Evolutionary conservation across 2,329 filamentous ascomycete genomes (phyloP).

Genomic region (Fusarium haematococcum): DNA sequence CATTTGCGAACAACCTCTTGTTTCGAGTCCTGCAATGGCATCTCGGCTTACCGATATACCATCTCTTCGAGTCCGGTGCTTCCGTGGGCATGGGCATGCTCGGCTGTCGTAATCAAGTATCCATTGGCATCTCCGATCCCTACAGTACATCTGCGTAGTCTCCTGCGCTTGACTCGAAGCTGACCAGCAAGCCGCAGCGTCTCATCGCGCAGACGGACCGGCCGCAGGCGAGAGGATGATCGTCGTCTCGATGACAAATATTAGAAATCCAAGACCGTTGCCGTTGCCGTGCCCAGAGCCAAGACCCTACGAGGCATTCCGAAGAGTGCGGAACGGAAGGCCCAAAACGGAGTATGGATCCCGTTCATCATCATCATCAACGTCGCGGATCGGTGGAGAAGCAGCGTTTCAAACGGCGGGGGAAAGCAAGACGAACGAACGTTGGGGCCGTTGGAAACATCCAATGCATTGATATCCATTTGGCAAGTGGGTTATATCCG

Average conservation of each 20-base stretch:
- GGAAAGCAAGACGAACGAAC: background rate
- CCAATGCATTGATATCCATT: constrained; percentile 11
- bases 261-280: constrained; percentile 19
- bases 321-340: background rate
- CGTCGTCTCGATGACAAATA: constrained; percentile 9
- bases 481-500: constrained; percentile 10
- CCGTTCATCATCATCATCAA: constrained; percentile 7
- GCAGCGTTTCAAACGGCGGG: constrained; percentile 37
- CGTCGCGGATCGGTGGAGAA: constrained; percentile 24
- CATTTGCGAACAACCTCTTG: background rate
- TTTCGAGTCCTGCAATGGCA: background rate
- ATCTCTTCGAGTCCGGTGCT: background rate
- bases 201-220: constrained; percentile 8
- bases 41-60: background rate
- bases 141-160: background rate
- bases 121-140: background rate
- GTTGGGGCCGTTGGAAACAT: background rate
- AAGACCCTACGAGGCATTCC: background rate
- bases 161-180: background rate
- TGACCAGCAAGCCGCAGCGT: constrained; percentile 13
- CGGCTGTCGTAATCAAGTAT: background rate
- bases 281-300: background rate
- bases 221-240: background rate
- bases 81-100: background rate
- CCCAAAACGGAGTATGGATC: constrained; percentile 8